A percentile compares a stretch with the other conserved stretches of the same genome.
These are phyloP conservation scores for Musa acuminata DNA, from an alignment of 176 grass and related monocot species.

Conservation along the genomic window DNA sequence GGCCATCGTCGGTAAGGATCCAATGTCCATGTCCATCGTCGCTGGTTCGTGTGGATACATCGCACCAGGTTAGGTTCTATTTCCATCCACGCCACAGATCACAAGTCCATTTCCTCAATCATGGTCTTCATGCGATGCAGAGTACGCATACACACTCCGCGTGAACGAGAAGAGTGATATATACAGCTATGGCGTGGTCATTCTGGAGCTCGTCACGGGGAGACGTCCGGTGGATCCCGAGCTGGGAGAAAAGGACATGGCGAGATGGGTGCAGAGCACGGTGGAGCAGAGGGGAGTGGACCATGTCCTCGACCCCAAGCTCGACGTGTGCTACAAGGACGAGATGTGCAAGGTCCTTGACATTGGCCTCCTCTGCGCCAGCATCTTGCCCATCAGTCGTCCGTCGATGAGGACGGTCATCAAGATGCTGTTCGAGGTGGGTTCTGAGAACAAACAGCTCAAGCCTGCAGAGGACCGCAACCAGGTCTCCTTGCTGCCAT, in stretches of 20 bases:
- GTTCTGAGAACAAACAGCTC: no score
- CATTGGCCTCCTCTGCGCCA: conserved; percentile 19
- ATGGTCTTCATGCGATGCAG: not conserved
- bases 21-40: conserved; percentile 3
- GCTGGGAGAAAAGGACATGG: conserved; percentile 5
- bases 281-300: not conserved
- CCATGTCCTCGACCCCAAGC: conserved; percentile 7
- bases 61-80: conserved; percentile 9
- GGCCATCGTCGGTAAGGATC: not conserved
- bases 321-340: not conserved
- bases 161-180: conserved; percentile 21
- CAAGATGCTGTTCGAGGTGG: not conserved
- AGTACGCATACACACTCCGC: conserved; percentile 10
- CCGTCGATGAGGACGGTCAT: not conserved
- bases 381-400: conserved; percentile 4
- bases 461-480: no score
- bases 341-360: conserved; percentile 14
- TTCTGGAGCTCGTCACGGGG: conserved; percentile 13
- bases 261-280: conserved; percentile 2
- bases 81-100: not conserved
- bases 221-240: not conserved
- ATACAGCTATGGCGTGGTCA: conserved; percentile 16
- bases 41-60: conserved; percentile 18
- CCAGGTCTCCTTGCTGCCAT: no score
- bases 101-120: not conserved